phyloP scores from a whole-genome alignment of 768 basidiomycete species.

The Tulasnella sp. region DNA sequence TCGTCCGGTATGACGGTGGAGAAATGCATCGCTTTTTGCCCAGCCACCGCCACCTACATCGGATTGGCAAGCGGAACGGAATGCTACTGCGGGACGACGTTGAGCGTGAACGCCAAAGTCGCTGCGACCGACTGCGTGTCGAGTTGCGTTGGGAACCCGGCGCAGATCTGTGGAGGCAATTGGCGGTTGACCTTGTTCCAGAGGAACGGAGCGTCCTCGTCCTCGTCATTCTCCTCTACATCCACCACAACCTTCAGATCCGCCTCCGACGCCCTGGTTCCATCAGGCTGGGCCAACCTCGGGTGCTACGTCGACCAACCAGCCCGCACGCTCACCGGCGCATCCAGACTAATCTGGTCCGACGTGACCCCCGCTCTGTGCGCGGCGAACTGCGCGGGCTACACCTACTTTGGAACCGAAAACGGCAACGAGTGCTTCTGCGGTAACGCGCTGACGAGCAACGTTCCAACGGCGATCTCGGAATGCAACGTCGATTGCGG shows the following conservation, averaged over 20 bases:
- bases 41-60: too few relatives aligned
- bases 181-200: too few relatives aligned
- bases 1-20: too few relatives aligned
- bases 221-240: neutral
- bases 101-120: too few relatives aligned
- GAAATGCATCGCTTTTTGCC: too few relatives aligned
- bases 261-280: neutral
- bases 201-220: too few relatives aligned
- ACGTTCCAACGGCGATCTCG: neutral
- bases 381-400: conserved; percentile 17
- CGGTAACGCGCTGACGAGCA: conserved; percentile 21
- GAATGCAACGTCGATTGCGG: conserved; percentile 31
- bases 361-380: conserved; percentile 25
- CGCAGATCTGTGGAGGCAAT: too few relatives aligned
- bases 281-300: neutral
- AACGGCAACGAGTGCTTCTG: conserved; percentile 29
- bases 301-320: conserved; percentile 25
- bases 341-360: conserved; percentile 1
- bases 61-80: too few relatives aligned
- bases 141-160: too few relatives aligned
- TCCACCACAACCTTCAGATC: neutral
- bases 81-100: too few relatives aligned
- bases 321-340: conserved; percentile 28
- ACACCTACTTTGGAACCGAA: conserved; percentile 28
- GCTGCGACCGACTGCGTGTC: too few relatives aligned